phyloP scores from a whole-genome alignment of 306 rosid species.

The Neltuma alba region DNA sequence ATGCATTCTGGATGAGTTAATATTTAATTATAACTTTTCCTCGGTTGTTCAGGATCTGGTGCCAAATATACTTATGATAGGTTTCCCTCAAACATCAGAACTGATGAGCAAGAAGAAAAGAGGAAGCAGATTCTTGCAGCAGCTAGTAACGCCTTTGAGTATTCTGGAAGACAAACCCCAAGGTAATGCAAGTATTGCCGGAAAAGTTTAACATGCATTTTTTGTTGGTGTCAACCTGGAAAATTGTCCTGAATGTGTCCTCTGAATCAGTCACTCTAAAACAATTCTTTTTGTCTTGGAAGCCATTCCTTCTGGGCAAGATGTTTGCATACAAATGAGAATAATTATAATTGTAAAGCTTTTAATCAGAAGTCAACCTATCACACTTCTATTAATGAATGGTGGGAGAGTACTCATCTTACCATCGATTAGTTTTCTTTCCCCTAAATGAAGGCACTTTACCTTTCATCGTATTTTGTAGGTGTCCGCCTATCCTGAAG shows the following conservation, averaged over 20 bases:
- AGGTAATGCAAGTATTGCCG: slow-evolving; percentile 57
- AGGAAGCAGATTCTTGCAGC: slow-evolving; percentile 86
- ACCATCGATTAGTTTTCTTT: slow-evolving; percentile 26
- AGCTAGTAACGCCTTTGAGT: slow-evolving; percentile 80
- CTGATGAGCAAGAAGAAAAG: slow-evolving; percentile 93
- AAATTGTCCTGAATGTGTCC: slow-evolving; percentile 12
- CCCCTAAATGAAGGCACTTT: slow-evolving; percentile 17
- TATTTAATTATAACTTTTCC: slow-evolving; percentile 21
- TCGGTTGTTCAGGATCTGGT: slow-evolving; percentile 65
- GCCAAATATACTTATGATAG: slow-evolving; percentile 82
- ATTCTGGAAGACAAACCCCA: slow-evolving; percentile 74
- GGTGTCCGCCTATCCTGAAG: slow-evolving; percentile 14
- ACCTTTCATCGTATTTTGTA: not conserved
- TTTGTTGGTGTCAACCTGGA: slow-evolving; percentile 17
- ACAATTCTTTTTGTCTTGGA: not conserved
- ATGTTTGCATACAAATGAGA: not conserved
- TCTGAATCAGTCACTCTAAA: slow-evolving; percentile 22
- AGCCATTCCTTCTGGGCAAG: slow-evolving; percentile 23
- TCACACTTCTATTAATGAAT: not conserved
- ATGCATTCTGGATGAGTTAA: slow-evolving; percentile 12
- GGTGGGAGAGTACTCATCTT: slow-evolving; percentile 5
- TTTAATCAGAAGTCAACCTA: slow-evolving; percentile 15
- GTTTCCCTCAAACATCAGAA: slow-evolving; percentile 80
- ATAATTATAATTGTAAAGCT: not conserved
- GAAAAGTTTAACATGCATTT: slow-evolving; percentile 18